These are phyloP conservation scores for Fermentozyma sake DNA, from an alignment of 1,139 yeast genomes.

Conservation along the genomic window DNA sequence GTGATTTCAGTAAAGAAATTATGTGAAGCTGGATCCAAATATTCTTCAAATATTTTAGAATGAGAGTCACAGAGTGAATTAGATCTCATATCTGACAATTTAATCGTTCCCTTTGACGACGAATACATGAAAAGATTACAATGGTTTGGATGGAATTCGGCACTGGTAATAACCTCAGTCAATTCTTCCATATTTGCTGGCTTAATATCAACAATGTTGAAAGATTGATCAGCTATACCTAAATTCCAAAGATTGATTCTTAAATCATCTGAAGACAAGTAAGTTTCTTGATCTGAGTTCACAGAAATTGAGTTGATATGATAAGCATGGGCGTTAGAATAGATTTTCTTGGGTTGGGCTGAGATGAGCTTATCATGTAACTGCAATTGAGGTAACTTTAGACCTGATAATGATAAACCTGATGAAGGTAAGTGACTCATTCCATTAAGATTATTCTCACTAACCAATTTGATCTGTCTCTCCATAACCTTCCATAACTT, in stretches of 20 bases:
- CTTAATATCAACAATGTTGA: constrained; percentile 94
- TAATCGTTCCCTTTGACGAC: constrained; percentile 94
- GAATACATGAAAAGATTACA: constrained; percentile 96
- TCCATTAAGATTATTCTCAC: constrained; percentile 70
- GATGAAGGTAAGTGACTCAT: constrained; percentile 11
- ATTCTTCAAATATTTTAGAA: constrained; percentile 87
- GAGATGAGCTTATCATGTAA: constrained; percentile 92
- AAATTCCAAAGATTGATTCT: constrained; percentile 95
- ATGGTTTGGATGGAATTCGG: constrained; percentile 90
- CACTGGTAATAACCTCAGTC: constrained; percentile 97
- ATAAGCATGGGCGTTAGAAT: constrained; percentile 95
- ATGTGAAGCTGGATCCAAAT: constrained; percentile 87
- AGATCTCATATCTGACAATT: constrained; percentile 94
- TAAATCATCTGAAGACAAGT: constrained; percentile 88
- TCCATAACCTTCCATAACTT: constrained; percentile 96
- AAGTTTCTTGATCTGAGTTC: constrained; percentile 95
- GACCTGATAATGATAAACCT: constrained; percentile 21
- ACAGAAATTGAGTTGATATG: constrained; percentile 95
- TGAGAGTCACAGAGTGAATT: constrained; percentile 92
- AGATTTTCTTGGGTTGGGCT: constrained; percentile 89
- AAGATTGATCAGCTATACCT: constrained; percentile 91
- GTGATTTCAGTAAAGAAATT: constrained; percentile 97
- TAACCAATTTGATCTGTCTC: constrained; percentile 84
- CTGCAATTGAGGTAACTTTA: constrained; percentile 82
- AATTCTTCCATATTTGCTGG: constrained; percentile 99